Evolutionary conservation across 257 asterid species (phyloP).

Genomic region (Asclepias syriaca): DNA sequence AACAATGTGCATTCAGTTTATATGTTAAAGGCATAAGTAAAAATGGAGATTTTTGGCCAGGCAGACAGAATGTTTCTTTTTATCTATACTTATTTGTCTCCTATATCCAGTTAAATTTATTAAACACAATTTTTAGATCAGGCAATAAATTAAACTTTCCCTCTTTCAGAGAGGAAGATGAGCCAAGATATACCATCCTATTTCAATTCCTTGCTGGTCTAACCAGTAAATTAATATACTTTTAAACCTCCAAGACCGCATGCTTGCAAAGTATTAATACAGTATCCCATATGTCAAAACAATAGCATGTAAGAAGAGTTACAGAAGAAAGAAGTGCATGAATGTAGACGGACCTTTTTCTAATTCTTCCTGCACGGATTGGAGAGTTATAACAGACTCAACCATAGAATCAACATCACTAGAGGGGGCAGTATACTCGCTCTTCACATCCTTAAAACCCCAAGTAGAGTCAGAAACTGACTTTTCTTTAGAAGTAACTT

Average conservation of each 20-base stretch:
- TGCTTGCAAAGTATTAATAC: not conserved
- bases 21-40: not conserved
- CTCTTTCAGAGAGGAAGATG: not conserved
- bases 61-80: not conserved
- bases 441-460: conserved; percentile 43
- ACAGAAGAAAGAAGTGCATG: conserved; percentile 3
- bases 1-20: not conserved
- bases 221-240: not conserved
- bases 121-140: not conserved
- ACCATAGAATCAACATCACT: conserved; percentile 41
- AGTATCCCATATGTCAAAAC: not conserved
- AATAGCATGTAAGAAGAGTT: conserved; percentile 3
- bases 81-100: not conserved
- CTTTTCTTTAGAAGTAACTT: conserved; percentile 37
- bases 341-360: conserved; percentile 46
- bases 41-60: not conserved
- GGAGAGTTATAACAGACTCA: conserved; percentile 47
- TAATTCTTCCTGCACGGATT: conserved; percentile 54
- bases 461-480: conserved; percentile 47
- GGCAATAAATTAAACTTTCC: not conserved
- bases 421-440: conserved; percentile 38
- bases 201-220: not conserved
- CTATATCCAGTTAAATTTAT: not conserved
- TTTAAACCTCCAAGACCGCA: not conserved
- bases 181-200: not conserved